These are phyloP conservation scores for Globisporangium spiculum DNA, from an alignment of 352 stramenopile species.

Conservation along the genomic window DNA sequence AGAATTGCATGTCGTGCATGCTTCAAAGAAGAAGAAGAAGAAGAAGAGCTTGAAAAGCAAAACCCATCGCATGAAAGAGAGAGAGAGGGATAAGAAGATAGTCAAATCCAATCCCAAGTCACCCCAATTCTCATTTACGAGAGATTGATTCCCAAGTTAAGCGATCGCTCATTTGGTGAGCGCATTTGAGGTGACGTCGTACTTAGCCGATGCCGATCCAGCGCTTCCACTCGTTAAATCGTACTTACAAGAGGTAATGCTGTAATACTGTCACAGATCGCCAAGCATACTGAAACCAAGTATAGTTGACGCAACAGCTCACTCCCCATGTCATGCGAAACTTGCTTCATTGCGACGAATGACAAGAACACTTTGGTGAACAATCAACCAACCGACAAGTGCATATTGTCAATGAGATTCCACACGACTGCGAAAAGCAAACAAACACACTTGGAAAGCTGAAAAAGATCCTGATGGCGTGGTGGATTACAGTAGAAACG, in stretches of 20 bases:
- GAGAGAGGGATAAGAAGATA: background rate
- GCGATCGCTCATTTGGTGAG: background rate
- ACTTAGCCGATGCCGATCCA: slow-evolving; percentile 9
- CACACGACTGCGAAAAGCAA: background rate
- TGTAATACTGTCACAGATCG: slow-evolving; percentile 11
- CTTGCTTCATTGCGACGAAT: background rate
- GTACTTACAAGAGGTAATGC: background rate
- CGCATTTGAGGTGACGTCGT: background rate
- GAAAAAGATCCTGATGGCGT: background rate
- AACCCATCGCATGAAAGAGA: background rate
- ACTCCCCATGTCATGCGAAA: background rate
- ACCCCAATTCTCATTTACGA: background rate
- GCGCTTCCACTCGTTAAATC: background rate
- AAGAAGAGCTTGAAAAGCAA: background rate
- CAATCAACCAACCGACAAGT: background rate
- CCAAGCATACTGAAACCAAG: background rate
- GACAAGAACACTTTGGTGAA: background rate
- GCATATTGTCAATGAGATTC: background rate
- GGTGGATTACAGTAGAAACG: slow-evolving; percentile 10
- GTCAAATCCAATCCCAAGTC: background rate
- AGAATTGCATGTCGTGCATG: slow-evolving; percentile 1
- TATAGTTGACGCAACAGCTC: background rate
- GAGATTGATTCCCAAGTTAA: background rate
- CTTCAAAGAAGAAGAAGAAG: background rate
- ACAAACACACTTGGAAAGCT: background rate